Evolutionary conservation across 2,329 filamentous ascomycete species (phyloP).

Genomic region (Scopulariopsis brevicaulis): DNA sequence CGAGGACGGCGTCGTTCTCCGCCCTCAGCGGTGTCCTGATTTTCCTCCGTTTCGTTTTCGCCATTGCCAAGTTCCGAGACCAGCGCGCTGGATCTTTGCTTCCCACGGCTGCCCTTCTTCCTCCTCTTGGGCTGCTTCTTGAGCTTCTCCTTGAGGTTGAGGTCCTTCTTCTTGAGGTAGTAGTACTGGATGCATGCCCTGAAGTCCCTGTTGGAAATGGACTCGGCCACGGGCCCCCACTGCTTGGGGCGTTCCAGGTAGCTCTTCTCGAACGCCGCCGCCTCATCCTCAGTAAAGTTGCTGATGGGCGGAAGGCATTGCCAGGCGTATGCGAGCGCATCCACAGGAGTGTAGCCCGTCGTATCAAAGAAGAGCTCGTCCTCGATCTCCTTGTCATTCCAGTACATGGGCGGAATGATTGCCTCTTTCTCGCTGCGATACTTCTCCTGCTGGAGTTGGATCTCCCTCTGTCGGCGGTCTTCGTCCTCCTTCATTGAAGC

Average conservation of each 20-base stretch:
- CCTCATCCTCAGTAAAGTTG: conserved; percentile 65
- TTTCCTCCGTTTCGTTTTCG: conserved; percentile 44
- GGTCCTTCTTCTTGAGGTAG: conserved; percentile 66
- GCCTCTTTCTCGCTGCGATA: conserved; percentile 70
- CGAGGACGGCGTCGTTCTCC: conserved; percentile 50
- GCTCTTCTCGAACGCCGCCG: conserved; percentile 58
- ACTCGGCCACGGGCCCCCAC: conserved; percentile 66
- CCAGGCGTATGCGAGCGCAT: conserved; percentile 58
- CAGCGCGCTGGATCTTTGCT: conserved; percentile 50
- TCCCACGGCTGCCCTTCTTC: conserved; percentile 43
- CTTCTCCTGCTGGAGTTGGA: conserved; percentile 53
- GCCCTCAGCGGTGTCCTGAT: conserved; percentile 44
- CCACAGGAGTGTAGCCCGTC: conserved; percentile 52
- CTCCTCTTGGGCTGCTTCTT: conserved; percentile 50
- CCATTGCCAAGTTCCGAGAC: conserved; percentile 55
- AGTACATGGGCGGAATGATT: conserved; percentile 58
- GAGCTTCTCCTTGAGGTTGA: conserved; percentile 67
- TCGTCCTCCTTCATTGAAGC: conserved; percentile 62
- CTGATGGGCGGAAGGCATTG: conserved; percentile 62
- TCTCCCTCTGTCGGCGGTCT: conserved; percentile 57
- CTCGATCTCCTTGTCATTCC: conserved; percentile 46
- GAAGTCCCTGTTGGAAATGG: conserved; percentile 57
- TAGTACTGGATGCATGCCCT: conserved; percentile 79
- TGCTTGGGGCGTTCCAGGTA: conserved; percentile 72
- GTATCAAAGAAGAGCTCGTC: conserved; percentile 51